These are phyloP conservation scores for Aureobasidium sp. DNA, from an alignment of 2,329 filamentous ascomycete species.

Conservation along the genomic window DNA sequence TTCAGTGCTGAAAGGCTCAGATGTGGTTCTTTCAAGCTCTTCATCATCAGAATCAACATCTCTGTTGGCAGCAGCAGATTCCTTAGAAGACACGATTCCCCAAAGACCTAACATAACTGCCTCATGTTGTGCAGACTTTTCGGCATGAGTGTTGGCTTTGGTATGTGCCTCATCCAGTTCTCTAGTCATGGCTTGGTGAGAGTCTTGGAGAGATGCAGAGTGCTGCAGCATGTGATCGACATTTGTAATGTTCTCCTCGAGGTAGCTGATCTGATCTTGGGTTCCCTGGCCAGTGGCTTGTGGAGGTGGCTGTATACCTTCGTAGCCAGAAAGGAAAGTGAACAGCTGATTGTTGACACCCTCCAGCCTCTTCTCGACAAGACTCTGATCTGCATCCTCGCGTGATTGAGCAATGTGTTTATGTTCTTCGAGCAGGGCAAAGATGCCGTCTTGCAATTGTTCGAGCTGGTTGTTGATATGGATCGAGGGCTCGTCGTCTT, in stretches of 20 bases:
- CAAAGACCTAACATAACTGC: conserved; percentile 42
- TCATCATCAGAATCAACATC: conserved; percentile 20
- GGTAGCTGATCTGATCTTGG: conserved; percentile 59
- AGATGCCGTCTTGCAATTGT: conserved; percentile 13
- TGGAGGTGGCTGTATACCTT: conserved; percentile 50
- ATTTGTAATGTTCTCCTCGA: conserved; percentile 49
- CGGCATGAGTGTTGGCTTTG: conserved; percentile 17
- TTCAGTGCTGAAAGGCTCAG: conserved; percentile 56
- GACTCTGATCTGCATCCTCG: conserved; percentile 14
- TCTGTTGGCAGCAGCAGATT: conserved; percentile 24
- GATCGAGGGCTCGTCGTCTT: conserved; percentile 13
- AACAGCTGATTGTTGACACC: conserved; percentile 57
- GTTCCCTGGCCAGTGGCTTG: conserved; percentile 47
- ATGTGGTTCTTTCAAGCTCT: conserved; percentile 28
- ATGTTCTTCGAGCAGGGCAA: conserved; percentile 12
- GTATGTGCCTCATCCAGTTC: conserved; percentile 17
- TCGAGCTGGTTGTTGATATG: conserved; percentile 14
- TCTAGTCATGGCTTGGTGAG: conserved; percentile 15
- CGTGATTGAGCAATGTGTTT: conserved; percentile 13
- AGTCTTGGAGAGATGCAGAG: conserved; percentile 19
- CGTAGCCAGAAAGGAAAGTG: conserved; percentile 28
- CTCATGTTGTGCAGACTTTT: conserved; percentile 48
- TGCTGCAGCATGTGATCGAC: conserved; percentile 24
- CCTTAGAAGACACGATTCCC: conserved; percentile 40
- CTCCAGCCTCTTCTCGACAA: conserved; percentile 44